phyloP scores from a whole-genome alignment of 2,329 filamentous ascomycete species.

The Lithohypha guttulata region DNA sequence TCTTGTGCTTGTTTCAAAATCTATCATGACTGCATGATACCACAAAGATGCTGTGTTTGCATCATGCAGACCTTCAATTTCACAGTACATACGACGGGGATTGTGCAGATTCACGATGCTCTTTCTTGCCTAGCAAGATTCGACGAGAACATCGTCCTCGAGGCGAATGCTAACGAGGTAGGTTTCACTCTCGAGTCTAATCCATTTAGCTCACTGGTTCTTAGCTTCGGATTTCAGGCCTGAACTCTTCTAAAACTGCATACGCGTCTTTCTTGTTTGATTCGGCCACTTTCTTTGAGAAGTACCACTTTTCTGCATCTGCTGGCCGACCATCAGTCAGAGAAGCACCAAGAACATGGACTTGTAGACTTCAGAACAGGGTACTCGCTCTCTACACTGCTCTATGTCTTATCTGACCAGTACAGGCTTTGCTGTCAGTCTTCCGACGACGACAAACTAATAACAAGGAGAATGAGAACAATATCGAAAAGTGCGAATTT shows the following conservation, averaged over 20 bases:
- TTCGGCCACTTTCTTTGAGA: conserved; percentile 44
- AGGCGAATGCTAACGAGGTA: conserved; percentile 49
- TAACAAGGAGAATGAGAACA: conserved; percentile 45
- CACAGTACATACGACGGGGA: conserved; percentile 45
- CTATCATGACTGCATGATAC: no score
- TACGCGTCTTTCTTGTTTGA: conserved; percentile 51
- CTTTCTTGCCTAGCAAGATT: conserved; percentile 53
- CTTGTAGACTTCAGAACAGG: conserved; percentile 20
- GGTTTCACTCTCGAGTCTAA: conserved; percentile 11
- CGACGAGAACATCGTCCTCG: conserved; percentile 51
- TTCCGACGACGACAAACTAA: conserved; percentile 50
- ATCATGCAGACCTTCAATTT: conserved; percentile 36
- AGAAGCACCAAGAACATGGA: conserved; percentile 15
- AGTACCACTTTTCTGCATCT: conserved; percentile 44
- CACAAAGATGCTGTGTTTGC: no score
- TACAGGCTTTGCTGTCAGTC: conserved; percentile 46
- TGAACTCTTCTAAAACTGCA: conserved; percentile 54
- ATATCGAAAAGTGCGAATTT: conserved; percentile 52
- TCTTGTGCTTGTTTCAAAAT: no score
- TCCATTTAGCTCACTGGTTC: conserved; percentile 4
- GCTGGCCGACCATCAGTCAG: conserved; percentile 10
- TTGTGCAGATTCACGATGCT: conserved; percentile 47
- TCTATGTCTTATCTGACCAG: not conserved
- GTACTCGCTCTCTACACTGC: conserved; percentile 5
- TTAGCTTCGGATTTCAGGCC: conserved; percentile 49